Evolutionary conservation across 1,284 basidiomycete genomes (phyloP).

Genomic region (Fomitiporia mediterranea): DNA sequence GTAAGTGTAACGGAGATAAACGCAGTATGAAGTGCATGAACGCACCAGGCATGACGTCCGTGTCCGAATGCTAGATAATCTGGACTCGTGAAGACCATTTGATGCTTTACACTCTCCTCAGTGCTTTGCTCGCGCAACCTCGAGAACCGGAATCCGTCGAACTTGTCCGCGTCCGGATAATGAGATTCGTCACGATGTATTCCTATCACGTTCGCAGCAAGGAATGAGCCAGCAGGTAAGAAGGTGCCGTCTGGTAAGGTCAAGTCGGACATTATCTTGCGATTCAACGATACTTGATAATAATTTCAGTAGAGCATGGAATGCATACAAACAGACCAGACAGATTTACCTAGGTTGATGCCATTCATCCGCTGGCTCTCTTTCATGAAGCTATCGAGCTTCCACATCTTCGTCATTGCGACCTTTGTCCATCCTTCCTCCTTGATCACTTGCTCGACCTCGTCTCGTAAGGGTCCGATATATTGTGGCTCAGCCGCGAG

Average conservation of each 20-base stretch:
- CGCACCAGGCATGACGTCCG: conserved; percentile 30
- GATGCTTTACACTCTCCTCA: conserved; percentile 21
- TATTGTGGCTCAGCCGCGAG: conserved; percentile 36
- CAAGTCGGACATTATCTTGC: conserved; percentile 34
- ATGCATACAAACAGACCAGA: neutral
- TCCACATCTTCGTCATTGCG: conserved; percentile 38
- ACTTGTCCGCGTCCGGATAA: conserved; percentile 27
- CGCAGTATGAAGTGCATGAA: neutral
- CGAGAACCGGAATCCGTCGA: conserved; percentile 35
- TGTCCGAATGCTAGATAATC: conserved; percentile 31
- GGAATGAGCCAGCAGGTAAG: conserved; percentile 34
- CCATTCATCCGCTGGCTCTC: conserved; percentile 37
- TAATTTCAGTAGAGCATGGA: neutral
- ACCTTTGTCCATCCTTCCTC: conserved; percentile 43
- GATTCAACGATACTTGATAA: conserved; percentile 29
- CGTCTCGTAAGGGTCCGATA: conserved; percentile 37
- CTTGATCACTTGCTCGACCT: conserved; percentile 35
- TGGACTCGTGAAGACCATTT: conserved; percentile 25
- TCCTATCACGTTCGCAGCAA: conserved; percentile 27
- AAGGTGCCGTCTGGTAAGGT: conserved; percentile 39
- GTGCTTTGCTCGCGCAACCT: conserved; percentile 31
- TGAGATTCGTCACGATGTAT: conserved; percentile 27
- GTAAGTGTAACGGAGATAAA: neutral
- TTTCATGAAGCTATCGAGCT: conserved; percentile 45
- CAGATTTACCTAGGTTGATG: conserved; percentile 27